Evolutionary conservation across 441 rosid genomes (phyloP).

Genomic region (Adansonia rubrostipa): DNA sequence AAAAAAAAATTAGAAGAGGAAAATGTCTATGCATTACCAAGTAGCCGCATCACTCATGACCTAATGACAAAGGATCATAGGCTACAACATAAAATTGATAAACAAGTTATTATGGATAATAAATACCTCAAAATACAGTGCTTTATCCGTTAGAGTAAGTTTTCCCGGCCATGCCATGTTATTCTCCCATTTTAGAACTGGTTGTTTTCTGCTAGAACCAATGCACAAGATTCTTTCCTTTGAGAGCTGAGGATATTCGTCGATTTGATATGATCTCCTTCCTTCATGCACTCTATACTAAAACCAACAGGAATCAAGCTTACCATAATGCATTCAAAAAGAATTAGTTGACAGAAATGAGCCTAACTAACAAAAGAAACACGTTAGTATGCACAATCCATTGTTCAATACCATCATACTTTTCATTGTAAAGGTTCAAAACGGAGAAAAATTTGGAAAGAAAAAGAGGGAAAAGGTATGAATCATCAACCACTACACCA

Average conservation of each 20-base stretch:
- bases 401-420: background rate
- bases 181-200: slow-evolving; percentile 95
- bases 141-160: slow-evolving; percentile 78
- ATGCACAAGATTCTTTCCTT: slow-evolving; percentile 78
- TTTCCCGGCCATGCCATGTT: slow-evolving; percentile 97
- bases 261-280: slow-evolving; percentile 65
- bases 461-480: background rate
- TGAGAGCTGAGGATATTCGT: slow-evolving; percentile 53
- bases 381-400: background rate
- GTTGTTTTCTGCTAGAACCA: slow-evolving; percentile 83
- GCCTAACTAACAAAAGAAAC: background rate
- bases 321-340: background rate
- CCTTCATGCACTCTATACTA: slow-evolving; percentile 88
- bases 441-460: background rate
- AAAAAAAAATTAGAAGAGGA: background rate
- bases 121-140: slow-evolving; percentile 91
- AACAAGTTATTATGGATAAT: slow-evolving; percentile 17
- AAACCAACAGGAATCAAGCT: slow-evolving; percentile 46
- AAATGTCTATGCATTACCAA: background rate
- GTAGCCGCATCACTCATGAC: background rate
- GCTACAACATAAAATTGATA: background rate
- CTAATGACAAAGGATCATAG: background rate
- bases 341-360: background rate
- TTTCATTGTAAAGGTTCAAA: background rate
- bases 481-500: background rate